Conservation (phyloP, 106 monocot species). For the Dendrobium catenatum region DNA sequence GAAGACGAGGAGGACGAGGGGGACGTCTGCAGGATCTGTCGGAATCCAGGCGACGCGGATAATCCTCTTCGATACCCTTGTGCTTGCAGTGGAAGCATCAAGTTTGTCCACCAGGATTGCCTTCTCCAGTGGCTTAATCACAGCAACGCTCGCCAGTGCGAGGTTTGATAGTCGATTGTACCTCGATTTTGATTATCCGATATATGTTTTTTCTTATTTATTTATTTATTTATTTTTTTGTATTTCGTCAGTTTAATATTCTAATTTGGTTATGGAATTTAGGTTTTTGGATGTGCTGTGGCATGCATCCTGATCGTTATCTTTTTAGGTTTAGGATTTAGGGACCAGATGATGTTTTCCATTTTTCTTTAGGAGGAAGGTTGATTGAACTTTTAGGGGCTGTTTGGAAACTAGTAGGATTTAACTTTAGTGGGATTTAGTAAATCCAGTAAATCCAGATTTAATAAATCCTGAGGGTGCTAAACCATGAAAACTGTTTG, state of each 20-base stretch:
- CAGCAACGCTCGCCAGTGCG: constrained; percentile 97
- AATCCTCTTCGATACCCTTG: constrained; percentile 92
- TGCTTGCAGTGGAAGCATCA: constrained; percentile 99
- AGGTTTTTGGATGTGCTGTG: background rate
- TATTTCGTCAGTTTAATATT: background rate
- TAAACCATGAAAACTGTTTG: no score
- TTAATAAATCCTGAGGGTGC: no score
- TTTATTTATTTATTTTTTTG: background rate
- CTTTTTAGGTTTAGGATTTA: background rate
- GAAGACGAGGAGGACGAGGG: constrained; percentile 95
- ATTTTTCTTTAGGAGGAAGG: constrained; percentile 1
- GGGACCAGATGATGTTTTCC: background rate
- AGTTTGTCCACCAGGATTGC: constrained; percentile 98
- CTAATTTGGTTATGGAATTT: background rate
- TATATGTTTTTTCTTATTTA: background rate
- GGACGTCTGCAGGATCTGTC: constrained; percentile 97
- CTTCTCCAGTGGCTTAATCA: constrained; percentile 99
- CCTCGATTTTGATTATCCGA: background rate
- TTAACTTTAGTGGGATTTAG: no score
- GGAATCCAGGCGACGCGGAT: constrained; percentile 74
- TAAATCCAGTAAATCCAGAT: no score
- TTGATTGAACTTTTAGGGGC: background rate
- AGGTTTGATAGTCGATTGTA: constrained; percentile 39
- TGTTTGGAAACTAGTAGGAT: no score
- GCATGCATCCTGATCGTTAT: background rate